These are phyloP conservation scores for Petunia secreta DNA, from an alignment of 257 asterid genomes.

Conservation along the genomic window DNA sequence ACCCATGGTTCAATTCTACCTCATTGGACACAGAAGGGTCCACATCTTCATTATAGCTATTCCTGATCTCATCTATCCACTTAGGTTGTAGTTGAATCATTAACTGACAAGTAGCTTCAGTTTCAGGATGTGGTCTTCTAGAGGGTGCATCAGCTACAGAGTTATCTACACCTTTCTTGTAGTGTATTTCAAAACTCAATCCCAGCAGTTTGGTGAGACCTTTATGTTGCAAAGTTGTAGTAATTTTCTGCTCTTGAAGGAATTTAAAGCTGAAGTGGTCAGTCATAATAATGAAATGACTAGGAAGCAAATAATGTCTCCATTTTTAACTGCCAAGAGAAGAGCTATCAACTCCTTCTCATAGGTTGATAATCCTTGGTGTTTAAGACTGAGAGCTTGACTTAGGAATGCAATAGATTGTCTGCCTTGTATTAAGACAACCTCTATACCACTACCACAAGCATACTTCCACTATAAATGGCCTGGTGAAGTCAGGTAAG, in stretches of 20 bases:
- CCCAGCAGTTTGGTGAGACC: neutral
- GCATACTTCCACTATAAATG: no score
- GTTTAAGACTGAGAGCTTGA: neutral
- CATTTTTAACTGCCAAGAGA: neutral
- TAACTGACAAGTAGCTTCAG: no score
- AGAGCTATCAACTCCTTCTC: neutral
- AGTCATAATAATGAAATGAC: neutral
- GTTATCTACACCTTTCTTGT: no score
- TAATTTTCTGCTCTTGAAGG: neutral
- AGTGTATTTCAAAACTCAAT: no score
- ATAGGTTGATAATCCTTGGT: neutral
- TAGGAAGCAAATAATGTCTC: neutral
- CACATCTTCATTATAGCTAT: neutral
- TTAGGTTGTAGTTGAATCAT: neutral
- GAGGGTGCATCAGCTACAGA: neutral
- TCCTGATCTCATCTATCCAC: neutral
- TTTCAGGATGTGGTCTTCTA: neutral
- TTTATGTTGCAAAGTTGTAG: neutral
- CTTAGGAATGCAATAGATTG: neutral
- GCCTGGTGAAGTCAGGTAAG: no score
- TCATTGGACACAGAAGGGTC: no score
- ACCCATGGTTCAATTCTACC: no score
- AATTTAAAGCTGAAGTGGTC: neutral
- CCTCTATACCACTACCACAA: no score
- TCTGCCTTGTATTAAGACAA: no score